Base-by-base conservation (phyloP, 768 basidiomycete genomes). In the Termitomyces sp. region DNA sequence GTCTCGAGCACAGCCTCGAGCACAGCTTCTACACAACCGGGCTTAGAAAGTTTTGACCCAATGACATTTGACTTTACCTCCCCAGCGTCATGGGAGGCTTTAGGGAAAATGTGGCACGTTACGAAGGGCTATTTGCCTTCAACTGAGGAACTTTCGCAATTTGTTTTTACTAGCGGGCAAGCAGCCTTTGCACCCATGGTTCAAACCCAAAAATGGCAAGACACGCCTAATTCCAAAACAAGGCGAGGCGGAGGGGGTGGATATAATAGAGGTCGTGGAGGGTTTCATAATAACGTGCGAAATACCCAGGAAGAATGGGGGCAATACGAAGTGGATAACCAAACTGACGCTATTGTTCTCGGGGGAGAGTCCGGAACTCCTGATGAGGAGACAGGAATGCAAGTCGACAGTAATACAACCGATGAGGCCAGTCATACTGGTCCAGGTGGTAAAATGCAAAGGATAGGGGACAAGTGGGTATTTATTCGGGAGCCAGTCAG, bases 111-210 rank as follows among this genome's bases (percentile, higher is more conserved):
- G 78, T 93, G 89, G 89, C 73, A 79, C 68, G 77, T 78, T 57
- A 86, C 88, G 55, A 73, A 88, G 71, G 88, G 89, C 44, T 79
- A 82, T 66, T 51, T 76, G 64, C 91, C 91, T 32, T 80, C 88
- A 58, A 85, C 87, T 66, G 86, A 91, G 66, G 81, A 92, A 67
- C 80, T 93, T 64, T 85, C 91, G 85, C 80, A 85, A 71, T 89
- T 87, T 68, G 78, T 89, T 62, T 78, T 88, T 78, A 59, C 78
- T 23, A 66, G 70, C 43, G 69, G 66, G 20, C 67, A 68, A 68
- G 67, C 67, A 53, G 62, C 64, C 40, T 58, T 66, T 46, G 66
- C 63, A 16, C 62, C 61, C 40, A 53, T 69, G 68, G 43, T 61
- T 44, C 64, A 62, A 44, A 64, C 61, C 55, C 70, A 64, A 53